phyloP scores from a whole-genome alignment of 2,329 filamentous ascomycete genomes.

The Dothideomycetes sp. region DNA sequence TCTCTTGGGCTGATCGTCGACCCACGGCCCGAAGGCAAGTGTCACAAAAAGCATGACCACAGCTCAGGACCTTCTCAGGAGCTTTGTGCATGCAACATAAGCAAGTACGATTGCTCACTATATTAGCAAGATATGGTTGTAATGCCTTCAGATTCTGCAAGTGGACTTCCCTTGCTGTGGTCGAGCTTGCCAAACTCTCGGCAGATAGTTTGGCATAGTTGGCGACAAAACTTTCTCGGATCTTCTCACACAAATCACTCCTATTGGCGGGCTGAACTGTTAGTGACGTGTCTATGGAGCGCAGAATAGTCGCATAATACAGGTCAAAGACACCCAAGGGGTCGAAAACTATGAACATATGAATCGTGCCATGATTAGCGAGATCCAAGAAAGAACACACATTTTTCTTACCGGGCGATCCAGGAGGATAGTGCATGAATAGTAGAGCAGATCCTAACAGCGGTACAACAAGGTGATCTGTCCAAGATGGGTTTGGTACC shows the following conservation, averaged over 20 bases:
- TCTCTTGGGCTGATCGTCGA: slow-evolving; percentile 15
- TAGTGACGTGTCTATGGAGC: no score
- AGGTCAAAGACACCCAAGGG: slow-evolving; percentile 12
- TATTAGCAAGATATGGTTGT: background rate
- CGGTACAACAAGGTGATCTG: slow-evolving; percentile 20
- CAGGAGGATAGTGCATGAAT: slow-evolving; percentile 21
- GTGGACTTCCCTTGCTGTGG: slow-evolving; percentile 1
- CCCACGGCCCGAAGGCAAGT: slow-evolving; percentile 26
- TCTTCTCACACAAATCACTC: no score
- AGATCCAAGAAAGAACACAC: background rate
- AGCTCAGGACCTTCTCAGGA: slow-evolving; percentile 27
- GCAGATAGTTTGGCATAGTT: no score
- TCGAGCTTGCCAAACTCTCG: no score
- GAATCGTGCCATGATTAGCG: no score
- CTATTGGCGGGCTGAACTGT: no score
- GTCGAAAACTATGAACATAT: slow-evolving; percentile 14
- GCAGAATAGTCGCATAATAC: no score
- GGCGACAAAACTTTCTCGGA: no score
- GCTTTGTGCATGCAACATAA: slow-evolving; percentile 24
- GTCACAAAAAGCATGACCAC: slow-evolving; percentile 29
- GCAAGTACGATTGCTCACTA: slow-evolving; percentile 19
- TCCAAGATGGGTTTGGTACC: slow-evolving; percentile 20
- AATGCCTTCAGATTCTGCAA: slow-evolving; percentile 2
- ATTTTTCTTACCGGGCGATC: slow-evolving; percentile 18
- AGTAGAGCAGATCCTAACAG: slow-evolving; percentile 22